These are phyloP conservation scores for Coemansia sp. DNA, from an alignment of 192 early-diverging fungal genomes.

Conservation along the genomic window DNA sequence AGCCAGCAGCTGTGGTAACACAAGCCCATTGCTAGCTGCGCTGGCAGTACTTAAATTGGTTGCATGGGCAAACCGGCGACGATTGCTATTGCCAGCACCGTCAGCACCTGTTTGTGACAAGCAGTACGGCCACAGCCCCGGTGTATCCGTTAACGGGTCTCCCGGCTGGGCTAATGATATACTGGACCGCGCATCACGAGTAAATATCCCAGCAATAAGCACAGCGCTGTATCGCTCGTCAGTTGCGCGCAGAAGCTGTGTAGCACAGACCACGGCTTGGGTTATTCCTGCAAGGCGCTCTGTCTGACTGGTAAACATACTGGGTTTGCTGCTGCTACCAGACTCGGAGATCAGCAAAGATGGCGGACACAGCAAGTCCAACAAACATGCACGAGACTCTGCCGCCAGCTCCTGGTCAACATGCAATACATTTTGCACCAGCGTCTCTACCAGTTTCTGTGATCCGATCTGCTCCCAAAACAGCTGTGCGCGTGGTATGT, in stretches of 20 bases:
- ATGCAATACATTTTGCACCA: constrained; percentile 79
- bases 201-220: constrained; percentile 41
- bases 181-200: constrained; percentile 31
- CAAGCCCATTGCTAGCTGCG: constrained; percentile 21
- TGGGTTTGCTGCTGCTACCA: background rate
- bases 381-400: constrained; percentile 43
- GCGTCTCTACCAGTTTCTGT: constrained; percentile 69
- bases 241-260: constrained; percentile 37
- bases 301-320: constrained; percentile 15
- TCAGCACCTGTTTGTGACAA: constrained; percentile 4
- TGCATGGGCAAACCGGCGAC: constrained; percentile 26
- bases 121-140: constrained; percentile 18
- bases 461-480: constrained; percentile 58
- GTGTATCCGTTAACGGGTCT: constrained; percentile 28
- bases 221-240: constrained; percentile 44
- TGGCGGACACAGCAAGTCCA: constrained; percentile 39
- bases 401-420: constrained; percentile 78
- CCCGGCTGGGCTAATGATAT: constrained; percentile 41
- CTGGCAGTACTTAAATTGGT: constrained; percentile 43
- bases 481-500: constrained; percentile 24
- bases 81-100: background rate
- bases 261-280: constrained; percentile 31
- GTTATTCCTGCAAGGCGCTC: constrained; percentile 24
- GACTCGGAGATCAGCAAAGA: constrained; percentile 2
- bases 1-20: background rate